Conservation (phyloP, 257 asterid species). For the Scutellaria baicalensis region DNA sequence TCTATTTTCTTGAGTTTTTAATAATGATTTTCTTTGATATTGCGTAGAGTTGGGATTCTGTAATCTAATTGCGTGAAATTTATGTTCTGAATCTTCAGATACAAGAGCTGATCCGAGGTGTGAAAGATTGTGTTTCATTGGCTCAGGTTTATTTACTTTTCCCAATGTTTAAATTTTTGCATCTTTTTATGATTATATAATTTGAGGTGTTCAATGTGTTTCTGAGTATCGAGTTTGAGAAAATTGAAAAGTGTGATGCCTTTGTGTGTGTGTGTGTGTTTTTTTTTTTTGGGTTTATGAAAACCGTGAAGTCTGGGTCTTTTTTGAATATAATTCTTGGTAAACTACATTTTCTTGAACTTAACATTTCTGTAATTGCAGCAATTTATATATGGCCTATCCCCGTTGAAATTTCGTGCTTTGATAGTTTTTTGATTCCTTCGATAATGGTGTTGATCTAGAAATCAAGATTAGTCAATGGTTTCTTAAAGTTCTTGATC, state of each 20-base stretch:
- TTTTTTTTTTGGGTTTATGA: too few species aligned
- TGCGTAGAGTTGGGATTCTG: background rate
- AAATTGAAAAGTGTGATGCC: conserved; percentile 30
- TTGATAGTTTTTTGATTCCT: background rate
- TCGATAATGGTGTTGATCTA: background rate
- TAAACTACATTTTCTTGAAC: conserved; percentile 20
- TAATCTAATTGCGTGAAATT: conserved; percentile 4
- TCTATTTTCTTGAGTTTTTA: background rate
- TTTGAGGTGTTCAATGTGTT: conserved; percentile 12
- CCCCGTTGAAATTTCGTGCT: background rate
- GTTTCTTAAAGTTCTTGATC: conserved; percentile 8
- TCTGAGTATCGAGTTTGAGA: conserved; percentile 25
- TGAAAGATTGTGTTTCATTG: conserved; percentile 70
- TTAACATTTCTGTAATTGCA: conserved; percentile 14
- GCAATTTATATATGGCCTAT: background rate
- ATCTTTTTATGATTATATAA: background rate
- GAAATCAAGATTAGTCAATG: background rate
- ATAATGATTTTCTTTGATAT: conserved; percentile 8
- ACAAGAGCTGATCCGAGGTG: conserved; percentile 76
- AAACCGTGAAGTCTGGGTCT: conserved; percentile 8
- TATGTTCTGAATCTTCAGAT: conserved; percentile 48
- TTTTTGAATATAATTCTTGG: conserved; percentile 23
- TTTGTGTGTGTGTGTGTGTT: background rate
- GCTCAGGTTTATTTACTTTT: conserved; percentile 89
- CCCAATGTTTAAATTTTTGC: conserved; percentile 27